Conservation (phyloP, 768 basidiomycete genomes). For the Baorangia bicolor region DNA sequence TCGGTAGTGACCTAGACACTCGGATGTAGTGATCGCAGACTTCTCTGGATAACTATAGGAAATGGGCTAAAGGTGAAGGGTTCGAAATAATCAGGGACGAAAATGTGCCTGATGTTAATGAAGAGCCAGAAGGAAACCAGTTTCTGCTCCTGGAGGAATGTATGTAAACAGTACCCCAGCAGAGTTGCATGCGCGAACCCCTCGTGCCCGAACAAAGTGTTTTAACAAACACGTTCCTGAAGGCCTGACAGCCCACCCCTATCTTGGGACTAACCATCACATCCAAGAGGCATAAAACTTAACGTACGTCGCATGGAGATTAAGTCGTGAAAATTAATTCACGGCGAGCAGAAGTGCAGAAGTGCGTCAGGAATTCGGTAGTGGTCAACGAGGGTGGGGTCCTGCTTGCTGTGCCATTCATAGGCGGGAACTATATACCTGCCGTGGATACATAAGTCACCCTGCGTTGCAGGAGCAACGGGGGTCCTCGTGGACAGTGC, state of each 20-base stretch:
- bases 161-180: slow-evolving; percentile 8
- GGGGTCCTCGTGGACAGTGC: slow-evolving; percentile 25
- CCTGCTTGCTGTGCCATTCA: slow-evolving; percentile 23
- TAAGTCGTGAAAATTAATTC: slow-evolving; percentile 16
- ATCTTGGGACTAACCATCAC: neutral
- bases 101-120: slow-evolving; percentile 3
- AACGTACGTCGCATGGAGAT: slow-evolving; percentile 17
- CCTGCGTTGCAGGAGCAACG: slow-evolving; percentile 12
- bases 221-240: neutral
- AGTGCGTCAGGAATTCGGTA: slow-evolving; percentile 1
- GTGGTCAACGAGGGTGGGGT: slow-evolving; percentile 18
- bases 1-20: neutral
- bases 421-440: slow-evolving; percentile 4
- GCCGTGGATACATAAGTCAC: slow-evolving; percentile 26
- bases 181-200: neutral
- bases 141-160: slow-evolving; percentile 3
- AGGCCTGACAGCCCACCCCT: neutral
- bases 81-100: slow-evolving; percentile 11
- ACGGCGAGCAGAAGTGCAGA: slow-evolving; percentile 7
- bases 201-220: slow-evolving; percentile 7
- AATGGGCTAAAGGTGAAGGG: slow-evolving; percentile 4
- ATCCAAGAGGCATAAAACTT: neutral
- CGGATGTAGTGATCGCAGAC: slow-evolving; percentile 8
- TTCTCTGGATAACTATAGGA: slow-evolving; percentile 8
- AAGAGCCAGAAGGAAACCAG: slow-evolving; percentile 7